These are phyloP conservation scores for Yarrowia sp. DNA, from an alignment of 805 yeast genomes.

Conservation along the genomic window DNA sequence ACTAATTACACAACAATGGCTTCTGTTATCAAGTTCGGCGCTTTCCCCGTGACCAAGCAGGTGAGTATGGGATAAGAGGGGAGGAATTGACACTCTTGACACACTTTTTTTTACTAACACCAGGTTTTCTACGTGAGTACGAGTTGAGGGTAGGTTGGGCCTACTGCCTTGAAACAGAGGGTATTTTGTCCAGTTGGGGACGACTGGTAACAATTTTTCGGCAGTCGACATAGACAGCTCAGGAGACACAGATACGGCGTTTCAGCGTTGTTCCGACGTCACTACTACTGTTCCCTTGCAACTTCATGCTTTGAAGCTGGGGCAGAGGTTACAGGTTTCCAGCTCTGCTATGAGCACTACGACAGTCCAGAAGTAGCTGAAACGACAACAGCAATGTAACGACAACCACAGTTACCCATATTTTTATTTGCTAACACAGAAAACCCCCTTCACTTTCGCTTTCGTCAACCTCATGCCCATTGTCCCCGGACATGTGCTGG, in stretches of 20 bases:
- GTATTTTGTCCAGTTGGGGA: too few species aligned
- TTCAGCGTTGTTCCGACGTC: too few species aligned
- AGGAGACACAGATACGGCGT: too few species aligned
- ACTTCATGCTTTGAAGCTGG: too few species aligned
- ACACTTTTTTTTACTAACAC: not conserved
- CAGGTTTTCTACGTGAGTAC: constrained; percentile 27
- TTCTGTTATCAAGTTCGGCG: constrained; percentile 36
- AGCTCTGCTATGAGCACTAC: not conserved
- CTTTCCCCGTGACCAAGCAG: constrained; percentile 39
- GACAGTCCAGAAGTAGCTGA: not conserved
- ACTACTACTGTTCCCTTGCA: too few species aligned
- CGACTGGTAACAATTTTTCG: not conserved
- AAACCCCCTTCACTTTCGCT: constrained; percentile 69
- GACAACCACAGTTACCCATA: not conserved
- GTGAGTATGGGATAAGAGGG: constrained; percentile 34
- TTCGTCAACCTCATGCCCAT: constrained; percentile 89
- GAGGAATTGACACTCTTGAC: not conserved
- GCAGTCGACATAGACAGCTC: not conserved
- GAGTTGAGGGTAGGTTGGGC: too few species aligned
- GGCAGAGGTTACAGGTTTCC: too few species aligned
- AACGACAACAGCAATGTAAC: not conserved
- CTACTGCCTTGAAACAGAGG: too few species aligned
- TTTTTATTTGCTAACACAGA: constrained; percentile 44
- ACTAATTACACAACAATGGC: constrained; percentile 18
- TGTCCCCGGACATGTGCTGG: constrained; percentile 88